Base-by-base conservation (phyloP, 2,329 filamentous ascomycete species). In the Colletotrichum eleusines region DNA sequence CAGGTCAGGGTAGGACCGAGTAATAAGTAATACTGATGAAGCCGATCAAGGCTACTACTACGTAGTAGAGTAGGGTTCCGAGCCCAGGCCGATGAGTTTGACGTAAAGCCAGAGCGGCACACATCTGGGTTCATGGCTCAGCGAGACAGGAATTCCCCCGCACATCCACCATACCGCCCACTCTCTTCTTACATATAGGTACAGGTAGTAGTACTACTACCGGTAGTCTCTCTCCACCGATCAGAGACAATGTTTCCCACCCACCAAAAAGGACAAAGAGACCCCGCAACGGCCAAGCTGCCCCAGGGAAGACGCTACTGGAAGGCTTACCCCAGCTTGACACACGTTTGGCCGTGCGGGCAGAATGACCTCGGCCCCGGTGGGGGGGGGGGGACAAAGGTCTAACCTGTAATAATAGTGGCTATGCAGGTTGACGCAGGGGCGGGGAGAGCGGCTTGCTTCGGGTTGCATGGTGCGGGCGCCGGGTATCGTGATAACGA, bases 281-380 rank as follows among this genome's bases (percentile, higher is more conserved):
- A 28, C 44, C 50, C 65, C 62, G 33, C 68, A 12, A 51, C 58
- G 44, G 53, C 38, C 50, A 31, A 55, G n/a, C 26, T 33, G 12
- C 18, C n/a, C 35, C 7, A 54, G 48, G 23, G 6, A 28, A 44
- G 51, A 31, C 63, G 58, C 58, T 69, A 69, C 63, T 59, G 69
- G 54, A 54, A 16, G 51, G 53, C 31, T 68, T 69, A 71, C 69
- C 69, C 69, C 69, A 63, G 20, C 38, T 54, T 59, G 38, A 53
- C 63, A 66, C 48, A 48, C n/a, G n/a, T n/a, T 28, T 28, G 51
- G 18, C 26, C 28, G 44, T 26, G 51, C 46, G 54, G 40, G 64
- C 48, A 33, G n/a, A 55, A 12, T 12, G 54, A 60, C 68, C 68
- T 71, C 58, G 68, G 68, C 26, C 33, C 31, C 31, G 31, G 31